A percentile compares a stretch with the other conserved stretches of the same genome.
Evolutionary conservation across 169 alveolate species (phyloP).

Genomic region (Plasmodium yoelii): DNA sequence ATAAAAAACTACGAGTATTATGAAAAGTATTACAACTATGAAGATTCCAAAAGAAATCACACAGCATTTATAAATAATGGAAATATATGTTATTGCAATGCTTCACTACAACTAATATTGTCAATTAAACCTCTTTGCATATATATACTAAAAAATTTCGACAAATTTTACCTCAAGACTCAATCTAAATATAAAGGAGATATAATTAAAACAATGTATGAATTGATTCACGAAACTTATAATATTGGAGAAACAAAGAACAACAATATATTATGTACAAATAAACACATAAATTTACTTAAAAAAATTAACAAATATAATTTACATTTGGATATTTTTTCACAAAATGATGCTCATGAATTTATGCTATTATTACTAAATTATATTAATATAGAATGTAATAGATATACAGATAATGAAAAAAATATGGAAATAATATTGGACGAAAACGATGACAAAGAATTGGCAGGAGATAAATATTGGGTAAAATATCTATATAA

Average conservation of each 20-base stretch:
- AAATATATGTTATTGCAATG: conserved; percentile 71
- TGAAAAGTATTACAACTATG: conserved; percentile 37
- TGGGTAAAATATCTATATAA: conserved; percentile 68
- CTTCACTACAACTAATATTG: conserved; percentile 50
- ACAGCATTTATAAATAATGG: conserved; percentile 54
- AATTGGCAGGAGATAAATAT: conserved; percentile 68
- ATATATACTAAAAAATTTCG: conserved; percentile 36
- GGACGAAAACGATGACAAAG: conserved; percentile 67
- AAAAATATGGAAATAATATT: conserved; percentile 38
- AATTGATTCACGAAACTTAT: conserved; percentile 51
- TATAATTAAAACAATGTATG: conserved; percentile 38
- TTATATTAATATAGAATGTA: conserved; percentile 70
- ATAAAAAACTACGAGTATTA: conserved; percentile 60
- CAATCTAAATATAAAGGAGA: conserved; percentile 73
- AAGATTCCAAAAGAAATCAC: conserved; percentile 29
- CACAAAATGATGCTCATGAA: conserved; percentile 77
- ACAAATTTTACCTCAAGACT: conserved; percentile 21
- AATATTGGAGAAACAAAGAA: not conserved
- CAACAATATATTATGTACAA: conserved; percentile 29
- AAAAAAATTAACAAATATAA: conserved; percentile 67
- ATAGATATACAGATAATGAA: conserved; percentile 36
- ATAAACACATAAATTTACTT: conserved; percentile 58
- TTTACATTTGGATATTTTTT: conserved; percentile 27
- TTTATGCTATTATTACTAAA: conserved; percentile 40
- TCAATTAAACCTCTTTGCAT: conserved; percentile 72